Conservation (phyloP, 495 filamentous ascomycete species). For the Penicillium pancosmium region DNA sequence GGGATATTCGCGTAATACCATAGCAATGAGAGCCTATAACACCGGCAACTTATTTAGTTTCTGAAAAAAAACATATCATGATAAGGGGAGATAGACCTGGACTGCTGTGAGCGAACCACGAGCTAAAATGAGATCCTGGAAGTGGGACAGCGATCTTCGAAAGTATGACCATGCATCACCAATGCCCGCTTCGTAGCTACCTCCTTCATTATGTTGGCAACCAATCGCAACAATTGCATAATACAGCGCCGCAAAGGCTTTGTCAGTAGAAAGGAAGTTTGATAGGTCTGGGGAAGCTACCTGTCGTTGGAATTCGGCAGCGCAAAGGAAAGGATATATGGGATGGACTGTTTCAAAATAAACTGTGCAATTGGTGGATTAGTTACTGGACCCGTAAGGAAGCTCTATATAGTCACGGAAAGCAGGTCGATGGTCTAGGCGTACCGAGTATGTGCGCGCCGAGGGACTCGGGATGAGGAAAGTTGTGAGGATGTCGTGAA, state of each 20-base stretch:
- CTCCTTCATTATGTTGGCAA: constrained; percentile 24
- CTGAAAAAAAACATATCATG: background rate
- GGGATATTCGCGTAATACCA: constrained; percentile 8
- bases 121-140: constrained; percentile 13
- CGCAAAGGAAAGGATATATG: constrained; percentile 20
- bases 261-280: constrained; percentile 7
- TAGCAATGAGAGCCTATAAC: constrained; percentile 19
- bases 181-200: constrained; percentile 19
- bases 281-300: background rate
- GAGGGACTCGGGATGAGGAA: background rate
- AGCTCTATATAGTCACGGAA: too few species aligned
- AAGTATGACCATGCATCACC: constrained; percentile 24
- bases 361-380: constrained; percentile 1
- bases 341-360: constrained; percentile 24
- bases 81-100: constrained; percentile 11
- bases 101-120: constrained; percentile 18
- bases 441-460: background rate
- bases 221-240: constrained; percentile 26
- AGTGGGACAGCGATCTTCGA: constrained; percentile 14
- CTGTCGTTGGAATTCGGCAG: constrained; percentile 11
- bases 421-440: background rate
- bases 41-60: too few species aligned
- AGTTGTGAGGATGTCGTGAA: background rate
- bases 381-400: background rate
- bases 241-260: constrained; percentile 18